A percentile compares a stretch with the other conserved stretches of the same genome.
Evolutionary conservation across 768 basidiomycete genomes (phyloP).

Genomic region (Baorangia bicolor): DNA sequence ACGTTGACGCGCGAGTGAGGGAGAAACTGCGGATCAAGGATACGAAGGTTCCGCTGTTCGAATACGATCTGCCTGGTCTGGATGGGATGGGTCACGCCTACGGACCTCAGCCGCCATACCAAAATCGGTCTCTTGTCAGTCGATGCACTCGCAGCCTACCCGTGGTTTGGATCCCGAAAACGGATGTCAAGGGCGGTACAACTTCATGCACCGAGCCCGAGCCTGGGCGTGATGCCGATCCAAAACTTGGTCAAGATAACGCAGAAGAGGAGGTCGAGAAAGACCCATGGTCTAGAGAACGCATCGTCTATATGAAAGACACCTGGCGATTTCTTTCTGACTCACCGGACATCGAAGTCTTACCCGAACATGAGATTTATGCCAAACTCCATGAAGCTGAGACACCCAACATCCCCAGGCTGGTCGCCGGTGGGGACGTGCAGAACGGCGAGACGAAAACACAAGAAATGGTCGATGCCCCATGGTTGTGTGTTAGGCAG

Average conservation of each 20-base stretch:
- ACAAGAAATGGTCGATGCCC: background rate
- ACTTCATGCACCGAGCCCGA: background rate
- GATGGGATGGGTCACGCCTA: background rate
- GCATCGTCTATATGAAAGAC: conserved; percentile 2
- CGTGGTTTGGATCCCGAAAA: background rate
- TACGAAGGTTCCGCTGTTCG: background rate
- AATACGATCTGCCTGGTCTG: background rate
- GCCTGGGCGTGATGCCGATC: background rate
- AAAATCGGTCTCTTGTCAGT: background rate
- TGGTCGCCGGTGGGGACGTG: background rate
- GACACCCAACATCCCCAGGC: conserved; percentile 2
- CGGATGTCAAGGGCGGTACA: background rate
- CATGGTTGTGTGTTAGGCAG: background rate
- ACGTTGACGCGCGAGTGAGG: background rate
- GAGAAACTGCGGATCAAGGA: background rate
- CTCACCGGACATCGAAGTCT: background rate
- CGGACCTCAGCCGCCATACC: background rate
- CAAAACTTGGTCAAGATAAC: background rate
- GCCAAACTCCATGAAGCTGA: background rate
- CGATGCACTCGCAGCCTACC: conserved; percentile 1
- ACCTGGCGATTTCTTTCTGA: conserved; percentile 1
- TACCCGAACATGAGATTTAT: conserved; percentile 3
- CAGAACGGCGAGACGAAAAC: background rate
- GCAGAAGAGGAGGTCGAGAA: background rate
- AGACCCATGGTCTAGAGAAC: background rate